Base-by-base conservation (phyloP, 2,329 filamentous ascomycete species). In the Phialocephala subalpina region DNA sequence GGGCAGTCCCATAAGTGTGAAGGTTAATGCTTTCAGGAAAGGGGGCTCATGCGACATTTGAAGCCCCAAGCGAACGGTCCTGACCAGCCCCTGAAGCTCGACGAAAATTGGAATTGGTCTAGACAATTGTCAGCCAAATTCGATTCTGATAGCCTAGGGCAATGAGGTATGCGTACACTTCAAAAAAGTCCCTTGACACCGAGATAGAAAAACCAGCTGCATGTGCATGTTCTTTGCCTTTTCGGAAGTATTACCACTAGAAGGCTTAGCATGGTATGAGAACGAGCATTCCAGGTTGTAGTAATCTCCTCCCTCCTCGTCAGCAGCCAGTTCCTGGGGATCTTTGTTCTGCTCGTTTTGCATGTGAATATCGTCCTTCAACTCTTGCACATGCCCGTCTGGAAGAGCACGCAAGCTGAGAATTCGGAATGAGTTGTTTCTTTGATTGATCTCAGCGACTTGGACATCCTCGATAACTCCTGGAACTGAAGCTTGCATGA, bases 161-260 rank as follows among this genome's bases (percentile, higher is more conserved):
- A 40, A 55, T 36, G 8, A 25, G 25, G 33, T 7, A 18, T 22
- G 18, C 47, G 12, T 67, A 72, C 67, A 73, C 69, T 59, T 73
- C 73, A 58, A 75, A 76, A n/a, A 14, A 76, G 60, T 49, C 74
- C 74, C 56, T 76, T 75, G 6, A 75, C 66, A 29, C 96, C 96
- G 1, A 98, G 86, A 70, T 97, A 98, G 78, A 99, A 98, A n/a
- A 9, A 97, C 88, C 16, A 98, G 80, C 74, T 97, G 92, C 93
- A 97, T 97, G 74, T 97, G 94, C 93, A 97, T 97, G 77, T 97
- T 98, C 71, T 91, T 88, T 6, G 94, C 93, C 78, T 94, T 96
- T 55, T 92, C 91, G 2, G 92, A 91, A 16, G 93, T 85, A 57
- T 90, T 87, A 65, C 83, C 83, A 5, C 87, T 85, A 2, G 87